These are phyloP conservation scores for Lithohypha guttulata DNA, from an alignment of 2,329 filamentous ascomycete genomes.

Conservation along the genomic window DNA sequence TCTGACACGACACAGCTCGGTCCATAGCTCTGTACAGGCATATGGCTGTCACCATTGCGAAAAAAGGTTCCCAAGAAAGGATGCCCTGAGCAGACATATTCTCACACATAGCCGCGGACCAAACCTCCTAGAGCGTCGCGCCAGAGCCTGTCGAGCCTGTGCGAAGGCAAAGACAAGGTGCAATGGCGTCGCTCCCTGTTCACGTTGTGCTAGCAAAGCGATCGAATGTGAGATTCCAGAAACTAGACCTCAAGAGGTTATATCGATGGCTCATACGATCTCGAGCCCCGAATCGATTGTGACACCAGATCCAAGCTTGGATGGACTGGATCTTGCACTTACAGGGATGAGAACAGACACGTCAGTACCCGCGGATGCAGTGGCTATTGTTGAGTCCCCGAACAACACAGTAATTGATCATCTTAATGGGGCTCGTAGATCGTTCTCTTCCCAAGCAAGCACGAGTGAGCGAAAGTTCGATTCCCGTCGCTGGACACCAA, in stretches of 20 bases:
- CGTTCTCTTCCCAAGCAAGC: neutral
- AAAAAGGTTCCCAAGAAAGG: slow-evolving; percentile 34
- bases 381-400: no score
- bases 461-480: neutral
- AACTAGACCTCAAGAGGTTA: slow-evolving; percentile 19
- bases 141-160: slow-evolving; percentile 30
- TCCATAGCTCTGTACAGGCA: slow-evolving; percentile 34
- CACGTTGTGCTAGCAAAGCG: slow-evolving; percentile 27
- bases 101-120: slow-evolving; percentile 28
- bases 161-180: slow-evolving; percentile 31
- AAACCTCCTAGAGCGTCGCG: slow-evolving; percentile 27
- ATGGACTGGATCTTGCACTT: no score
- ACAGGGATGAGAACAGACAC: no score
- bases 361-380: no score
- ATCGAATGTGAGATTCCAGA: slow-evolving; percentile 30
- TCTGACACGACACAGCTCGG: slow-evolving; percentile 37
- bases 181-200: slow-evolving; percentile 29
- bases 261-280: neutral
- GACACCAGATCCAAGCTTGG: no score
- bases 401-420: neutral
- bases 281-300: neutral
- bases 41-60: slow-evolving; percentile 32
- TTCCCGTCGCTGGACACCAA: slow-evolving; percentile 10
- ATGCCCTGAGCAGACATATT: slow-evolving; percentile 32
- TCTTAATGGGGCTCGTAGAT: neutral